A percentile compares a stretch with the other conserved stretches of the same genome.
Conservation (phyloP, 768 basidiomycete species). For the Kwoniella mangroviensis region DNA sequence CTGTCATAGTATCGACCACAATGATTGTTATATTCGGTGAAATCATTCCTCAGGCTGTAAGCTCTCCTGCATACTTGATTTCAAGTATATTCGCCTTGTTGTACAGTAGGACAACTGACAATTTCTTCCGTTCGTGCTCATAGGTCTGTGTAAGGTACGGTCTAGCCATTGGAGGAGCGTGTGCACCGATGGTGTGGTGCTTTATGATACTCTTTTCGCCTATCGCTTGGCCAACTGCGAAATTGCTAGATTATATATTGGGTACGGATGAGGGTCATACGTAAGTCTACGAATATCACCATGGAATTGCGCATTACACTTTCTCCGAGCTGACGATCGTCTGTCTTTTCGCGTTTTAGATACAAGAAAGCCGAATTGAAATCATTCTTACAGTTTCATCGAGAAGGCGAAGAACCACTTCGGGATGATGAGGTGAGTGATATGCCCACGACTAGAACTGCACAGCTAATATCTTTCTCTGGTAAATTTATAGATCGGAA, state of each 20-base stretch:
- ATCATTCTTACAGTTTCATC: slow-evolving; percentile 60
- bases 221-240: slow-evolving; percentile 73
- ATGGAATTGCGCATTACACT: background rate
- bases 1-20: slow-evolving; percentile 58
- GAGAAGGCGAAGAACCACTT: slow-evolving; percentile 59
- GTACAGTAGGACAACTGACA: background rate
- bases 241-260: slow-evolving; percentile 77
- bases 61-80: background rate
- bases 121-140: background rate
- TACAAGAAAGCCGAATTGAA: slow-evolving; percentile 60
- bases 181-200: slow-evolving; percentile 72
- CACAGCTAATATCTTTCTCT: slow-evolving; percentile 3
- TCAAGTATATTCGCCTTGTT: background rate
- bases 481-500: slow-evolving; percentile 45
- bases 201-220: slow-evolving; percentile 78
- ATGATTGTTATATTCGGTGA: slow-evolving; percentile 61
- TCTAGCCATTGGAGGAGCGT: slow-evolving; percentile 75
- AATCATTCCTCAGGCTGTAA: slow-evolving; percentile 66
- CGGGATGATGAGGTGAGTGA: slow-evolving; percentile 60
- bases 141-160: slow-evolving; percentile 76
- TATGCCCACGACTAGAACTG: background rate
- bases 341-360: slow-evolving; percentile 15
- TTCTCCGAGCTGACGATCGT: slow-evolving; percentile 4
- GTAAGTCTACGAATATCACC: slow-evolving; percentile 45
- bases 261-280: slow-evolving; percentile 69